Conservation (phyloP, 148 eudicot genomes). For the Vaccinium myrtillus region DNA sequence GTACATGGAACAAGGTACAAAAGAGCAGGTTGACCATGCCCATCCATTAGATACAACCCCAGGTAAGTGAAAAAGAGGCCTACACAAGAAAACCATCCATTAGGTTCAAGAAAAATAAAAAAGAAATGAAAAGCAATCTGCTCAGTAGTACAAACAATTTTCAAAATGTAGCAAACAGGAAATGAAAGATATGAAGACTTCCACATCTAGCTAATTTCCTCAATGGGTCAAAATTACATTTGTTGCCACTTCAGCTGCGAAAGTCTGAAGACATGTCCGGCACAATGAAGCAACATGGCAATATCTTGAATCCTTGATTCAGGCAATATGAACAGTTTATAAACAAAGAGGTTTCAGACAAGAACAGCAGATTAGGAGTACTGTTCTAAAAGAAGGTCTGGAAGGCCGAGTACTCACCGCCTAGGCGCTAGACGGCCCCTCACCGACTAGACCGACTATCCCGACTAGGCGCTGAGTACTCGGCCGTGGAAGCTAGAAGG, state of each 20-base stretch:
- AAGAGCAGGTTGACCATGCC: conserved; percentile 93
- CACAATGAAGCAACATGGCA: conserved; percentile 3
- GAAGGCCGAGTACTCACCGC: no score
- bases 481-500: no score
- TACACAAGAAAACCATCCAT: conserved; percentile 22
- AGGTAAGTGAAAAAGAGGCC: conserved; percentile 72
- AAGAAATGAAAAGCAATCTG: background rate
- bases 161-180: background rate
- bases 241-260: background rate
- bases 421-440: no score
- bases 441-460: no score
- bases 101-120: background rate
- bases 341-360: background rate
- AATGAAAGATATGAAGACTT: background rate
- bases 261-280: background rate
- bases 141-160: background rate
- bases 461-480: no score
- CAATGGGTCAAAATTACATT: background rate
- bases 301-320: background rate
- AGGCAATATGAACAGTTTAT: background rate
- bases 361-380: background rate
- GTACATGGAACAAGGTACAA: conserved; percentile 96
- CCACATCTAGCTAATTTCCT: background rate
- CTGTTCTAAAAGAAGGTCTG: no score
- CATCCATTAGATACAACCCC: conserved; percentile 73